Conservation (phyloP, 2,329 filamentous ascomycete genomes). For the Talaromyces marneffei region DNA sequence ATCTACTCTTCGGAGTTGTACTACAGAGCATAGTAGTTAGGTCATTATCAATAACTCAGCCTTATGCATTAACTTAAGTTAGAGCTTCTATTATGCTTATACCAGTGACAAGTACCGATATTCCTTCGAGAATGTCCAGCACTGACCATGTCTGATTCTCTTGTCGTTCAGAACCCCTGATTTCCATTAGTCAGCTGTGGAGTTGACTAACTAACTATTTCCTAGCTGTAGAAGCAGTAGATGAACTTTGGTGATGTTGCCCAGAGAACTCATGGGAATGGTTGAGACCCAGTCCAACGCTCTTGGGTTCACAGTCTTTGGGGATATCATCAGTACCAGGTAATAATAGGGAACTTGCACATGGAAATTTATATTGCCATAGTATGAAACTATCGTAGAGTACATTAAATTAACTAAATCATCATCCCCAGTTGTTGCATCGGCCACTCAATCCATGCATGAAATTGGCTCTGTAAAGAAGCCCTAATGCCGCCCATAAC, state of each 20-base stretch:
- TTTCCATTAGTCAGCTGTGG: neutral
- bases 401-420: too few relatives aligned
- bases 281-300: too few relatives aligned
- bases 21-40: too few relatives aligned
- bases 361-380: too few relatives aligned
- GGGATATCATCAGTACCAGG: too few relatives aligned
- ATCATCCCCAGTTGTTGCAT: neutral
- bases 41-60: neutral
- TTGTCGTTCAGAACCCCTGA: neutral
- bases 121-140: neutral
- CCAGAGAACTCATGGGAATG: too few relatives aligned
- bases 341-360: too few relatives aligned
- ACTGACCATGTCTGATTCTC: neutral
- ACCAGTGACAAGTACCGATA: neutral
- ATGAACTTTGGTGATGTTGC: neutral
- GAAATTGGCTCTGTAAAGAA: conserved; percentile 18
- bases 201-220: neutral
- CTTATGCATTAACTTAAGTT: neutral
- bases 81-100: neutral
- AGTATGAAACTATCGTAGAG: too few relatives aligned
- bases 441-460: conserved; percentile 6
- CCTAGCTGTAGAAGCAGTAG: neutral
- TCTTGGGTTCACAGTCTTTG: too few relatives aligned
- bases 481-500: conserved; percentile 24
- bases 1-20: too few relatives aligned